Evolutionary conservation across 192 early-diverging fungal genomes (phyloP).

Genomic region (Endogone sp.): DNA sequence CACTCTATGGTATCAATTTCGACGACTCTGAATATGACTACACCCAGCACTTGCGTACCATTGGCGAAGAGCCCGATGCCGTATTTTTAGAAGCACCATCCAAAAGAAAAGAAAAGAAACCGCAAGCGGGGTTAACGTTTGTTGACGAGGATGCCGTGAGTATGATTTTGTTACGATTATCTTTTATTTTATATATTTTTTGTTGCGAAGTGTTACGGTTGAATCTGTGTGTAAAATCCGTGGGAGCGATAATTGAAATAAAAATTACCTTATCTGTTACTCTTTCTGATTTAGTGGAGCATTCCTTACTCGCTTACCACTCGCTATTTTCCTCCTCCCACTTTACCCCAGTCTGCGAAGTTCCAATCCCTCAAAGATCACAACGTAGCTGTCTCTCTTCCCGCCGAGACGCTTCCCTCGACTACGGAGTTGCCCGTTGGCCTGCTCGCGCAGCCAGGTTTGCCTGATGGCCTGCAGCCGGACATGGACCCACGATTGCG

Average conservation of each 20-base stretch:
- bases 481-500: slow-evolving; percentile 80
- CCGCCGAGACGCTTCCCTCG: slow-evolving; percentile 74
- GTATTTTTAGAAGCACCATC: slow-evolving; percentile 72
- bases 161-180: too few species aligned
- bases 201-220: not conserved
- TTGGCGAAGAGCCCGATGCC: slow-evolving; percentile 71
- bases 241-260: too few species aligned
- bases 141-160: slow-evolving; percentile 18
- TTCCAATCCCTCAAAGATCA: slow-evolving; percentile 21
- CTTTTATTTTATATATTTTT: not conserved
- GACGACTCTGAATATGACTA: slow-evolving; percentile 95
- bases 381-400: slow-evolving; percentile 46
- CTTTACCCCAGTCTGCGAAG: not conserved
- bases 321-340: not conserved
- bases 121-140: slow-evolving; percentile 31
- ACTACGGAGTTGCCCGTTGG: slow-evolving; percentile 63
- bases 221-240: not conserved
- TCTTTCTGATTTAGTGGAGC: too few species aligned
- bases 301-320: too few species aligned
- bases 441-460: slow-evolving; percentile 64
- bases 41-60: slow-evolving; percentile 82
- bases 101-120: slow-evolving; percentile 47
- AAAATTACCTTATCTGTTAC: too few species aligned
- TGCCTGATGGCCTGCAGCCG: slow-evolving; percentile 58
- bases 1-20: slow-evolving; percentile 88